Percentiles rank a stretch among this genome's conserved stretches.
Conservation (phyloP, 345 rosid species). For the Eucalyptus guilfoylei region DNA sequence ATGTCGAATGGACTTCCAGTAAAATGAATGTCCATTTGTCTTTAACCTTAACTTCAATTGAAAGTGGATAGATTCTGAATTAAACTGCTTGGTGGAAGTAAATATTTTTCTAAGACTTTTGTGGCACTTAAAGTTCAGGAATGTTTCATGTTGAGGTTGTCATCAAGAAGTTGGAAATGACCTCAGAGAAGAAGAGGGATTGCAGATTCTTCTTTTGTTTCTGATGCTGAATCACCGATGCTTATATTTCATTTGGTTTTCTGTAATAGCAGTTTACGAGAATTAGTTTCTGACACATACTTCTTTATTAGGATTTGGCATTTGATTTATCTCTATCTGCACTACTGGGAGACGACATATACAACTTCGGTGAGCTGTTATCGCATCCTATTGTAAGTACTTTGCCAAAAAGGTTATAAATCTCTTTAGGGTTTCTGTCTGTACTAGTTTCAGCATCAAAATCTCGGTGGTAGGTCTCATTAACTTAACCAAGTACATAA, state of each 20-base stretch:
- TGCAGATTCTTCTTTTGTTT: neutral
- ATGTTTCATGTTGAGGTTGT: neutral
- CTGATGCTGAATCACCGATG: neutral
- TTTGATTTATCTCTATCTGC: slow-evolving; percentile 97
- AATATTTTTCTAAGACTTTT: neutral
- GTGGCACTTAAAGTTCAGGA: neutral
- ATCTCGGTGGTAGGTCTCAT: neutral
- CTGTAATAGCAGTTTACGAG: neutral
- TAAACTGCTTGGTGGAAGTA: neutral
- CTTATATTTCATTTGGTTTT: neutral
- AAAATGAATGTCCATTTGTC: neutral
- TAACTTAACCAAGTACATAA: neutral
- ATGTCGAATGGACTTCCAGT: neutral
- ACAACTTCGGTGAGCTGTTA: slow-evolving; percentile 97
- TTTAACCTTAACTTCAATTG: neutral
- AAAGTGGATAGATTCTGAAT: neutral
- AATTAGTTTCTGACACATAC: neutral
- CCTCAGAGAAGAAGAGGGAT: neutral
- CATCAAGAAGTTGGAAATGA: neutral
- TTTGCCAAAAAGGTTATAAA: neutral
- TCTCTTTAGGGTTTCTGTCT: neutral
- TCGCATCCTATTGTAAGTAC: slow-evolving; percentile 95
- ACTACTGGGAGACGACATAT: slow-evolving; percentile 95
- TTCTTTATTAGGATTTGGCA: slow-evolving; percentile 71
- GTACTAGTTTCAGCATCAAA: neutral